Evolutionary conservation across 2,329 filamentous ascomycete species (phyloP), one percentile per base, ranked within the genome.

Genomic region (Pezicula carpinea): DNA sequence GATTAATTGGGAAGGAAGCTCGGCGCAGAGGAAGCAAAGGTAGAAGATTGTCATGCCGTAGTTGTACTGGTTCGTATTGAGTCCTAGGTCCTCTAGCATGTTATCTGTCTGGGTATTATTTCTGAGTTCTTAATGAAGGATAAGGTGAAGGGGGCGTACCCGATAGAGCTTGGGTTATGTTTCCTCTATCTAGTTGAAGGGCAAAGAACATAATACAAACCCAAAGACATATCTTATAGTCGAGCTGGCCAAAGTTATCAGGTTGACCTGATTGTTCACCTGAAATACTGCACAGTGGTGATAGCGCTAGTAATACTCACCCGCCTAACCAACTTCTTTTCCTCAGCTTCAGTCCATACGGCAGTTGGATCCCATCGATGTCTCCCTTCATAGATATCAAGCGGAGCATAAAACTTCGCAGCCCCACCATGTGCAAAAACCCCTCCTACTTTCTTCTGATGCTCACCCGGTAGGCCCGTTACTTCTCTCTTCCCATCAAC

Each of bases 181-280:
- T 85, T 22, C 74, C 73, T 18, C 81, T 69, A 61, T 84, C 79
- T 21, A 83, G 67, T 53, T 84, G 76, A 5, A 84, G 69, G 1
- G 75, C 76, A 53, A 82, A 80, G 59, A 83, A 83, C 63, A 82
- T 82, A 26, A 82, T 52, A 48, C 76, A 80, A 13, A 52, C 52
- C 52, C 60, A 66, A 39, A 55, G 33, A 52, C 56, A 26, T 13
- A 43, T 39, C 15, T 21, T 21, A 5, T 21, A 8, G 10, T 39
- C 38, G 19, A 39, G 18, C 21, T 39, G 11, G 23, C 2, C 3
- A 26, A 26, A 26, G 11, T 26, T 8, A 2, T 26, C 23, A 26
- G 11, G 7, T 26, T 10, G 11, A 10, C 23, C 6, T 8, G 11
- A 6, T n/a, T 26, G 23, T 26, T 6, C 3, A 26, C 23, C 11